Conservation (phyloP, 1,284 basidiomycete species). For the Rhodotorula sp. region DNA sequence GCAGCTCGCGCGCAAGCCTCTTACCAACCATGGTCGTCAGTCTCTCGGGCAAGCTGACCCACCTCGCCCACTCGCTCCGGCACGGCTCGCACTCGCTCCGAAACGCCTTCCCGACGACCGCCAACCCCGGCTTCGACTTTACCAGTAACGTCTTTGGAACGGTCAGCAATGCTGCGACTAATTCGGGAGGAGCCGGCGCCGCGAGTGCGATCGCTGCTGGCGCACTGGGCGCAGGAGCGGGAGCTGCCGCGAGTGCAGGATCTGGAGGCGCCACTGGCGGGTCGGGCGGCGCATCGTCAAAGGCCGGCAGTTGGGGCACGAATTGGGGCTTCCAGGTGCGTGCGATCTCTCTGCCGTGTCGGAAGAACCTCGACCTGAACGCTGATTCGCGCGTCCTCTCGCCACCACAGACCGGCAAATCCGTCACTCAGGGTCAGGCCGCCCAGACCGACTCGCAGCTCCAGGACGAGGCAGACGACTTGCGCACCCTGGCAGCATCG, state of each 20-base stretch:
- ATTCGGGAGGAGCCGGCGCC: not conserved
- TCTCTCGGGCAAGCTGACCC: constrained; percentile 39
- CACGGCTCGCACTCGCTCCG: constrained; percentile 34
- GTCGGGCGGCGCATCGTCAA: constrained; percentile 26
- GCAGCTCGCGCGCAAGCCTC: not conserved
- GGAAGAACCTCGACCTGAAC: not conserved
- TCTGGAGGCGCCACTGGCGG: constrained; percentile 25
- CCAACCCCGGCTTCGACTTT: constrained; percentile 26
- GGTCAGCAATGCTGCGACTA: constrained; percentile 16
- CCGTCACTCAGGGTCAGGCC: constrained; percentile 19
- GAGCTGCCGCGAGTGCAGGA: constrained; percentile 14
- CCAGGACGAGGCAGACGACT: constrained; percentile 31
- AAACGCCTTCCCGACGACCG: constrained; percentile 35
- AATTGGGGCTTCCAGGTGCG: constrained; percentile 35
- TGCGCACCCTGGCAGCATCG: constrained; percentile 11
- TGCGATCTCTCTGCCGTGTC: not conserved
- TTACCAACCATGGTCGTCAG: constrained; percentile 31
- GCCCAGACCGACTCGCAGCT: constrained; percentile 23
- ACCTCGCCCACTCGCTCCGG: constrained; percentile 43
- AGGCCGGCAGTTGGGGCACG: constrained; percentile 33
- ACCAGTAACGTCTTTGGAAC: constrained; percentile 28
- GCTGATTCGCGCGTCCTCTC: not conserved
- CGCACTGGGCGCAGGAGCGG: constrained; percentile 22
- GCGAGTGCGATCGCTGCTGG: constrained; percentile 19
- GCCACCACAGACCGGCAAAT: constrained; percentile 15